A percentile compares a stretch with the other conserved stretches of the same genome.
Conservation (phyloP, 2,329 filamentous ascomycete species). For the Ascocoryne sarcoides region DNA sequence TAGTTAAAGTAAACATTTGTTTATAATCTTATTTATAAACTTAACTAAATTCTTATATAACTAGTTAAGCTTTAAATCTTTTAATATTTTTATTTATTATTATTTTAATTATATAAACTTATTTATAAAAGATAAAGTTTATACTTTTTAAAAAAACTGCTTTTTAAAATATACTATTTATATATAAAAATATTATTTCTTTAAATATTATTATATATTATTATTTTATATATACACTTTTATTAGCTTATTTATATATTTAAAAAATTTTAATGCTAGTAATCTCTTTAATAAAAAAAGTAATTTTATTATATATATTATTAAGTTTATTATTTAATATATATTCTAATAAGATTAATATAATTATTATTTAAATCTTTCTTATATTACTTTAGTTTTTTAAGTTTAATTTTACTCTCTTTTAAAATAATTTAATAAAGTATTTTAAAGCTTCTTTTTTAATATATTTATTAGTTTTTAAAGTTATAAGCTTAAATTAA, state of each 20-base stretch:
- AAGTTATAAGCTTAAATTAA: no score
- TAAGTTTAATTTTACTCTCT: no score
- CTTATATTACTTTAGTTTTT: no score
- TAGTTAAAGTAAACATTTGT: neutral
- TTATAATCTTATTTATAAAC: neutral
- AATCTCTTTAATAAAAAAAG: neutral
- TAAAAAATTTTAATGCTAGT: neutral
- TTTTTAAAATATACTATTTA: neutral
- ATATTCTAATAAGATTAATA: neutral
- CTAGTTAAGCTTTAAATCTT: neutral
- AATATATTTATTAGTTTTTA: no score
- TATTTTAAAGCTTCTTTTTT: no score
- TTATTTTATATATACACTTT: neutral
- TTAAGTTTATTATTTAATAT: neutral
- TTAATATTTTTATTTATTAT: neutral
- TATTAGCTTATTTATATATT: slow-evolving; percentile 1
- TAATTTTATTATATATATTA: no score
- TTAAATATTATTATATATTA: neutral
- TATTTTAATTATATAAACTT: slow-evolving; percentile 2
- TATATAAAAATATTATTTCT: slow-evolving; percentile 1
- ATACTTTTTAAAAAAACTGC: neutral
- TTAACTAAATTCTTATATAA: neutral
- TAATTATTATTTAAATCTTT: no score
- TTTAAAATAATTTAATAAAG: no score
- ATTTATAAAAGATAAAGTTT: neutral